Evolutionary conservation across 2,329 filamentous ascomycete genomes (phyloP).

Genomic region (Phaeophleospora eucalypticola): DNA sequence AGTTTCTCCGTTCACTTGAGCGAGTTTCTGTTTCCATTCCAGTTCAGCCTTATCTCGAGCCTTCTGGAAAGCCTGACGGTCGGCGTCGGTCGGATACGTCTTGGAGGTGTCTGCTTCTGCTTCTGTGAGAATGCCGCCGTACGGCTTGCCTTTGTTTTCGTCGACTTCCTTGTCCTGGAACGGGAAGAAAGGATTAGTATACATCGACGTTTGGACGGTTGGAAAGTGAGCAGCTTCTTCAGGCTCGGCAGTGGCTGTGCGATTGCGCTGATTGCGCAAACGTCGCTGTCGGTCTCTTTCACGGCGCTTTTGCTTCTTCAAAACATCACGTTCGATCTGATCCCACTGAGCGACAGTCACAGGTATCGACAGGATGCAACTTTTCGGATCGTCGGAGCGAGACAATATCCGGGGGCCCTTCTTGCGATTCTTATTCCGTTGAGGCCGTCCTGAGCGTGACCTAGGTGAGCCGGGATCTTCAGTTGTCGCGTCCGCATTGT

Average conservation of each 20-base stretch:
- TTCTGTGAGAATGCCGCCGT: constrained; percentile 88
- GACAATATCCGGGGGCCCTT: constrained; percentile 29
- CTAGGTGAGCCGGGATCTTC: constrained; percentile 25
- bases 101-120: constrained; percentile 85
- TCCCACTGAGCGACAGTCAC: constrained; percentile 34
- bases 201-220: constrained; percentile 57
- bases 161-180: constrained; percentile 87
- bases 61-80: constrained; percentile 82
- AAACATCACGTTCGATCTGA: constrained; percentile 36
- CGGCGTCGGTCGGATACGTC: constrained; percentile 74
- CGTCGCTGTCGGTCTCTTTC: constrained; percentile 41
- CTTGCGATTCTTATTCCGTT: constrained; percentile 47
- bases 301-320: constrained; percentile 51
- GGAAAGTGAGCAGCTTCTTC: constrained; percentile 51
- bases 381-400: constrained; percentile 33
- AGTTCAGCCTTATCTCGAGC: constrained; percentile 89
- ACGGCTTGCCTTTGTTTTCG: constrained; percentile 86
- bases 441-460: constrained; percentile 47
- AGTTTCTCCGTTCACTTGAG: constrained; percentile 60
- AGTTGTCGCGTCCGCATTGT: constrained; percentile 8
- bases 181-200: constrained; percentile 77
- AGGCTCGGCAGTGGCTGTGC: constrained; percentile 35
- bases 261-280: constrained; percentile 41
- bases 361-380: constrained; percentile 51
- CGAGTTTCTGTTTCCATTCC: constrained; percentile 71